Conservation (phyloP, 441 rosid species). For the Raphanus hybrid region DNA sequence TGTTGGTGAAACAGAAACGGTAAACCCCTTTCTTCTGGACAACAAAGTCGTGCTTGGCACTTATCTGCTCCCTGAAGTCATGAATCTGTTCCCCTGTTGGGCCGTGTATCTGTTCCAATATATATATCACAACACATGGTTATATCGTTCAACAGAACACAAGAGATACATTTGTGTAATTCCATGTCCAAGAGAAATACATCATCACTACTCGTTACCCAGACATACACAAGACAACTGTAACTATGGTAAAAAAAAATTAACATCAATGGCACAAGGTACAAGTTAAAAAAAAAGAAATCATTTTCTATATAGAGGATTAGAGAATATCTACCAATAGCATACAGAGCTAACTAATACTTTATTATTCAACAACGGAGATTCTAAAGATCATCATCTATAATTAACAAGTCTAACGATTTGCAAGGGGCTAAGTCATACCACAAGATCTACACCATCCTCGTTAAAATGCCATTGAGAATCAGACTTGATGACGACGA, state of each 20-base stretch:
- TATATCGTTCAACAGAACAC: too few species aligned
- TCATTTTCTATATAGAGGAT: background rate
- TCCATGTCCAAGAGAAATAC: background rate
- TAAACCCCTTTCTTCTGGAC: conserved; percentile 62
- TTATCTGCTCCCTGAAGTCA: conserved; percentile 58
- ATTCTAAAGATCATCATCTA: background rate
- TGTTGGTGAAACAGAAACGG: conserved; percentile 69
- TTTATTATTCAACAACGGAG: background rate
- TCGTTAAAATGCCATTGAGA: conserved; percentile 61
- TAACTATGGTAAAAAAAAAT: background rate
- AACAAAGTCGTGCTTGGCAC: conserved; percentile 59
- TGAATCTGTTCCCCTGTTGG: conserved; percentile 62
- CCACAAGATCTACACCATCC: conserved; percentile 75
- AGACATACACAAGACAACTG: background rate
- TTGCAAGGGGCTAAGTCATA: conserved; percentile 23
- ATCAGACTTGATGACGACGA: conserved; percentile 71
- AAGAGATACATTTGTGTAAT: background rate
- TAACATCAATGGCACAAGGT: background rate
- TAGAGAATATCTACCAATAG: background rate
- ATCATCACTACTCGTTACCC: conserved; percentile 3
- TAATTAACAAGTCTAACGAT: background rate
- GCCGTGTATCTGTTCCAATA: conserved; percentile 45
- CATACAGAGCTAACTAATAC: conserved; percentile 9
- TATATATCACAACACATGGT: too few species aligned
- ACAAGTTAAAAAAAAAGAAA: background rate